A percentile compares a stretch with the other conserved stretches of the same genome.
phyloP scores from a whole-genome alignment of 148 eudicot species.

The Rhododendron molle region DNA sequence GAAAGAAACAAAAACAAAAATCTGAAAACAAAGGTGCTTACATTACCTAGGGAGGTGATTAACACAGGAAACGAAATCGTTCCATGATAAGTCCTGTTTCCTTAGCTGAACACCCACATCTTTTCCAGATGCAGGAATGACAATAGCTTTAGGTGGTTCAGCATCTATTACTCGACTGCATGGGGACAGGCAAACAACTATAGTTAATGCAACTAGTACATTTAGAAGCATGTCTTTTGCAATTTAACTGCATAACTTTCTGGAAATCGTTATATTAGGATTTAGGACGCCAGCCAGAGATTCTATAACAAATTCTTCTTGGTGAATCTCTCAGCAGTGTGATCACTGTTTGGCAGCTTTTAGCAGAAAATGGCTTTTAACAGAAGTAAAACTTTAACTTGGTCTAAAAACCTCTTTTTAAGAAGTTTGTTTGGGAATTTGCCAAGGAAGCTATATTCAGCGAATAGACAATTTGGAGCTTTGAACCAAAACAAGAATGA shows the following conservation, averaged over 20 bases:
- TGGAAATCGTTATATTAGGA: background rate
- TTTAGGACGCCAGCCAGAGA: background rate
- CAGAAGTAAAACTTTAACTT: background rate
- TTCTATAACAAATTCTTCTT: background rate
- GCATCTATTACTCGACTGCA: slow-evolving; percentile 86
- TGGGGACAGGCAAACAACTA: slow-evolving; percentile 8
- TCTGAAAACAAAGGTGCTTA: background rate
- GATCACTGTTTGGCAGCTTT: background rate
- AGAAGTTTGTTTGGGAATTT: background rate
- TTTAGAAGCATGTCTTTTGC: background rate
- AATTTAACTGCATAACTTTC: background rate
- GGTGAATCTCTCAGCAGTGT: background rate
- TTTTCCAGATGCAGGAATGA: slow-evolving; percentile 69
- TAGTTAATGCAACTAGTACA: background rate
- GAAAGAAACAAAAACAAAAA: background rate
- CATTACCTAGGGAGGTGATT: slow-evolving; percentile 54
- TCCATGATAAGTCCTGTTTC: slow-evolving; percentile 72
- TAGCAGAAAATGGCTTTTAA: background rate
- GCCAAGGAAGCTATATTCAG: background rate
- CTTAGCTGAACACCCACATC: slow-evolving; percentile 46
- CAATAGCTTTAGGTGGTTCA: slow-evolving; percentile 53
- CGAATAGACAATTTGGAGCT: background rate
- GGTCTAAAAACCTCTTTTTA: background rate
- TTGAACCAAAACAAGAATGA: background rate
- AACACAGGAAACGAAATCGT: slow-evolving; percentile 52